Conservation (phyloP, 1,284 basidiomycete genomes). For the Boletus calvinii region DNA sequence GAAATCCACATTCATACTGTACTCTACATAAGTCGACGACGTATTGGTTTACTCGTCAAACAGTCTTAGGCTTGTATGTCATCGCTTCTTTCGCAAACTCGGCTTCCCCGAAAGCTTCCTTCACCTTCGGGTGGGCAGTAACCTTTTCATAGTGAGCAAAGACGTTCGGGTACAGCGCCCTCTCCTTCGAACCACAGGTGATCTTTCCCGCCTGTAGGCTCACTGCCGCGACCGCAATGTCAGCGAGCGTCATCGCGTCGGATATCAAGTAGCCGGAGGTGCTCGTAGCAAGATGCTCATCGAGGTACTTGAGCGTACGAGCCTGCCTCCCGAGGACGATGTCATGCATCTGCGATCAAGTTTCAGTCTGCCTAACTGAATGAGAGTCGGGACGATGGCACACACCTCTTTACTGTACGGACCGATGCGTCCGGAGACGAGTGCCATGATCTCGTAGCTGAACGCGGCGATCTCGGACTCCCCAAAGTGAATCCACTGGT, state of each 20-base stretch:
- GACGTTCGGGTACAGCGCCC: conserved; percentile 50
- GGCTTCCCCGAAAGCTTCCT: conserved; percentile 40
- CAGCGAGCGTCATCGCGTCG: conserved; percentile 61
- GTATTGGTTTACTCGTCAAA: neutral
- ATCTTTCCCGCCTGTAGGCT: conserved; percentile 34
- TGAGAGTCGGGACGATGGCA: neutral
- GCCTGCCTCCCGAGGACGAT: conserved; percentile 25
- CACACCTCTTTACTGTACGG: conserved; percentile 31
- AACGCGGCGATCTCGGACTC: conserved; percentile 45
- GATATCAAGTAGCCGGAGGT: conserved; percentile 53
- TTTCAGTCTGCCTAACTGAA: neutral
- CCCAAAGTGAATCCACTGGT: conserved; percentile 54
- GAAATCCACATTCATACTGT: too few species aligned
- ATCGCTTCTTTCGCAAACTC: conserved; percentile 21
- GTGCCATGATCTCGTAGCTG: conserved; percentile 22
- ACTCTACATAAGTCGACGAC: too few species aligned
- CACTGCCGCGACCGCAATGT: conserved; percentile 50
- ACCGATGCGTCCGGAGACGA: conserved; percentile 23
- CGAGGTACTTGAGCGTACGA: conserved; percentile 40
- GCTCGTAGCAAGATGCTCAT: conserved; percentile 48
- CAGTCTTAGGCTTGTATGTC: conserved; percentile 14
- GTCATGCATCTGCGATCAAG: conserved; percentile 27
- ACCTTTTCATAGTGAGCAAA: conserved; percentile 53
- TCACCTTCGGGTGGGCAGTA: conserved; percentile 47
- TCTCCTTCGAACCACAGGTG: conserved; percentile 42